phyloP scores from a whole-genome alignment of 2,329 filamentous ascomycete genomes.

The Setomelanomma holmii region DNA sequence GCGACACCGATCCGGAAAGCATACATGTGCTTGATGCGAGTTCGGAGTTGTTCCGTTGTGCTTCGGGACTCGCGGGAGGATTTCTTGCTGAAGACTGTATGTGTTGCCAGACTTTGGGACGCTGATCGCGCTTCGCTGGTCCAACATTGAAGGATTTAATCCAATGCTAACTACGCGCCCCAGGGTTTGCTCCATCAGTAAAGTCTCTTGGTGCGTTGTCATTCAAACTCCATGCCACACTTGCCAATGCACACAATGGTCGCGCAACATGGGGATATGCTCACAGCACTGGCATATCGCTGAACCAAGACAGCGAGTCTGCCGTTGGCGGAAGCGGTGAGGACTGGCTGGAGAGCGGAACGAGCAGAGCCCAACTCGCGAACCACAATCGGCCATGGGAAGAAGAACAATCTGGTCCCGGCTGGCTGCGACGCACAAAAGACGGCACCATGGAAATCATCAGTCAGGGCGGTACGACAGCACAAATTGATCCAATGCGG shows the following conservation, averaged over 20 bases:
- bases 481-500: conserved; percentile 72
- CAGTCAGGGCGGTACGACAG: conserved; percentile 65
- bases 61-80: conserved; percentile 76
- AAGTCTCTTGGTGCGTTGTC: conserved; percentile 69
- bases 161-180: not conserved
- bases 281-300: conserved; percentile 61
- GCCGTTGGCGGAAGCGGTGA: conserved; percentile 58
- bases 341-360: conserved; percentile 72
- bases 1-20: conserved; percentile 47
- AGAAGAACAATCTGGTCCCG: conserved; percentile 50
- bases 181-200: conserved; percentile 65
- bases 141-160: too few species aligned
- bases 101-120: too few species aligned
- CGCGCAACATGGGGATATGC: conserved; percentile 65
- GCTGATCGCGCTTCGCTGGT: too few species aligned
- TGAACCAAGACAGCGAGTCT: conserved; percentile 59
- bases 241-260: conserved; percentile 68
- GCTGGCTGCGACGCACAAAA: conserved; percentile 65
- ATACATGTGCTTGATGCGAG: conserved; percentile 68
- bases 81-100: conserved; percentile 75
- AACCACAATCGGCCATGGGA: conserved; percentile 40
- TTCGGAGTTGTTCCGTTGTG: conserved; percentile 71
- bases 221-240: conserved; percentile 70
- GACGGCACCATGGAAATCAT: conserved; percentile 68
- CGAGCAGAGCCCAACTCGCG: conserved; percentile 65